A percentile compares a stretch with the other conserved stretches of the same genome.
Evolutionary conservation across 345 rosid species (phyloP).

Genomic region (Passiflora organensis): DNA sequence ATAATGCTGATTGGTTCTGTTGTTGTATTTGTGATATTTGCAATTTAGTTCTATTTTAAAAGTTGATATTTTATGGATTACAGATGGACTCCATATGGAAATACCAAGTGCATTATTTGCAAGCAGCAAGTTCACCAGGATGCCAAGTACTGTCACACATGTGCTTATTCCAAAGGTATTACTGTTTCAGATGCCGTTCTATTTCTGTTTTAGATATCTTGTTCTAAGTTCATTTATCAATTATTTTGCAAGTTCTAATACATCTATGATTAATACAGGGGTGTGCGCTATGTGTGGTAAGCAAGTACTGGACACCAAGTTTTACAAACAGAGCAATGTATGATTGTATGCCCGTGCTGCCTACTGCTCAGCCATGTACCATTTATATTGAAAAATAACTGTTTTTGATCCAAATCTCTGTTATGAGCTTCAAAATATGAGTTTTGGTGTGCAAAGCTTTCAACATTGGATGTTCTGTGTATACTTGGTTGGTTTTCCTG

Average conservation of each 20-base stretch:
- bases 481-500: neutral
- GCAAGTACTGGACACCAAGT: constrained; percentile 96
- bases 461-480: neutral
- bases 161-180: constrained; percentile 92
- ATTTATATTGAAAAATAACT: neutral
- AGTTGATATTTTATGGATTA: neutral
- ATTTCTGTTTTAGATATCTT: neutral
- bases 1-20: no score
- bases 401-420: neutral
- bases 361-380: constrained; percentile 4
- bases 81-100: constrained; percentile 94
- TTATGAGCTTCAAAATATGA: neutral
- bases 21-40: no score
- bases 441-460: neutral
- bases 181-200: neutral
- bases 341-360: constrained; percentile 15
- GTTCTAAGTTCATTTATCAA: neutral
- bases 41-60: no score
- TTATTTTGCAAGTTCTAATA: constrained; percentile 4
- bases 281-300: constrained; percentile 99
- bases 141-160: constrained; percentile 94
- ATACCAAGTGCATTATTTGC: constrained; percentile 86
- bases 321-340: constrained; percentile 93
- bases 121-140: constrained; percentile 99
- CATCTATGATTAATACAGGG: constrained; percentile 40